A percentile compares a stretch with the other conserved stretches of the same genome.
These are phyloP conservation scores for Globisporangium polare DNA, from an alignment of 352 stramenopile genomes.

Conservation along the genomic window DNA sequence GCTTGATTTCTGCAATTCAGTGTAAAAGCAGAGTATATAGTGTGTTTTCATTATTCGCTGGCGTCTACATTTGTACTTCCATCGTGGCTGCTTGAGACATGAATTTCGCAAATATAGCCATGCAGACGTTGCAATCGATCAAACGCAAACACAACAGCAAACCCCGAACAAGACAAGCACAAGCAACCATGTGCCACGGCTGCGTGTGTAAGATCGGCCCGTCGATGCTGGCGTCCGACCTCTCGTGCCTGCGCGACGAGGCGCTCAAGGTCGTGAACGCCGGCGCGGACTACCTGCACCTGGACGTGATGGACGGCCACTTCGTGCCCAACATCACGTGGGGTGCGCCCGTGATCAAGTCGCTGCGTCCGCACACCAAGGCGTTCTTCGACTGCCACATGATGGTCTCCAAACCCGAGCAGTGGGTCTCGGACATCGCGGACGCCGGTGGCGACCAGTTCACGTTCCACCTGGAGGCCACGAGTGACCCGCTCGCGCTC, in stretches of 20 bases:
- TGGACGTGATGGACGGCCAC: conserved; percentile 99
- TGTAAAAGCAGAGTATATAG: not conserved
- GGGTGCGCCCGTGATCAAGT: conserved; percentile 95
- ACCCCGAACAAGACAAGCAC: not conserved
- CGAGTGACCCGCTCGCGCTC: conserved; percentile 56
- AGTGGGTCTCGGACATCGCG: conserved; percentile 95
- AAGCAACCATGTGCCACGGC: conserved; percentile 65
- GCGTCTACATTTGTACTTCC: not conserved
- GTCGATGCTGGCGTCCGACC: conserved; percentile 93
- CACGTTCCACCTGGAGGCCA: conserved; percentile 96
- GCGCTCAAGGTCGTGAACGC: conserved; percentile 84
- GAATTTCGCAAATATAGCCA: too few species aligned
- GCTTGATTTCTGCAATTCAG: not conserved
- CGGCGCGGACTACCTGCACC: conserved; percentile 94
- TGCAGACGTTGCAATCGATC: too few species aligned
- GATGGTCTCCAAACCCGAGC: conserved; percentile 95
- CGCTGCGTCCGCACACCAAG: conserved; percentile 79
- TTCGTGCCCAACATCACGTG: conserved; percentile 98
- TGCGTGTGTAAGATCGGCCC: conserved; percentile 90
- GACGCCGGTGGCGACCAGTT: conserved; percentile 94
- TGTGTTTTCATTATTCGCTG: not conserved
- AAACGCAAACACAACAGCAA: not conserved
- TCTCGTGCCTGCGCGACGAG: conserved; percentile 92
- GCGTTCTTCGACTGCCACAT: conserved; percentile 98
- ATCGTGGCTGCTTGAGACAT: too few species aligned